These are phyloP conservation scores for Chiua virens DNA, from an alignment of 768 basidiomycete genomes.

Conservation along the genomic window DNA sequence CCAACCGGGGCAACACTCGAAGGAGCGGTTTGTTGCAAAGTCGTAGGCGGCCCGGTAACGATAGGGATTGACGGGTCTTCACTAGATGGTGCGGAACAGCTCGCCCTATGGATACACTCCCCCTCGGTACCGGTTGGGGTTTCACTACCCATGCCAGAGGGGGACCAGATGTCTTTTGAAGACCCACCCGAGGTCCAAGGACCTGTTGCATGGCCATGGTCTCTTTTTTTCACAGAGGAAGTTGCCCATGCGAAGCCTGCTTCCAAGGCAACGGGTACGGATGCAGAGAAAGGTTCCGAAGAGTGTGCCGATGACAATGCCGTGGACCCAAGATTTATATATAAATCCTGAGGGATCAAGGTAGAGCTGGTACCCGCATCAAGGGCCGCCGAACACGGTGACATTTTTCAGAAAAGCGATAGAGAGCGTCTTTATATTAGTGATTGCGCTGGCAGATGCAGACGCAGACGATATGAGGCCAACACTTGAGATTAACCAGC, in stretches of 20 bases:
- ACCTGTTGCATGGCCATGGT: neutral
- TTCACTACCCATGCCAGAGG: neutral
- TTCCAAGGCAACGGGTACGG: neutral
- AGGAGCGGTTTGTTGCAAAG: constrained; percentile 1
- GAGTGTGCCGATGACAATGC: neutral
- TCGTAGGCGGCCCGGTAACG: neutral
- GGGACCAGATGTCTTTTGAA: neutral
- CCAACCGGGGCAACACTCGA: neutral
- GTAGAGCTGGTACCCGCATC: neutral
- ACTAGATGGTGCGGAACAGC: neutral
- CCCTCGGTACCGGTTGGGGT: neutral
- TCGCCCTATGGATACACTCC: neutral
- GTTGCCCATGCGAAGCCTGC: neutral
- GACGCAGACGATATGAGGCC: neutral
- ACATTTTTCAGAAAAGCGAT: neutral
- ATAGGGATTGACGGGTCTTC: neutral
- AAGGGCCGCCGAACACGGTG: neutral
- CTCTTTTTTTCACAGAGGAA: neutral
- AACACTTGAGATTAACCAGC: neutral
- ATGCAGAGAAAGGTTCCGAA: neutral
- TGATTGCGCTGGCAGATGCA: neutral
- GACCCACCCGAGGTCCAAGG: neutral
- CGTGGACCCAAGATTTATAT: neutral
- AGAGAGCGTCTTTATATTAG: neutral
- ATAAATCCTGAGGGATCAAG: neutral